These are phyloP conservation scores for Thelonectria olida DNA, from an alignment of 2,329 filamentous ascomycete species.

Conservation along the genomic window DNA sequence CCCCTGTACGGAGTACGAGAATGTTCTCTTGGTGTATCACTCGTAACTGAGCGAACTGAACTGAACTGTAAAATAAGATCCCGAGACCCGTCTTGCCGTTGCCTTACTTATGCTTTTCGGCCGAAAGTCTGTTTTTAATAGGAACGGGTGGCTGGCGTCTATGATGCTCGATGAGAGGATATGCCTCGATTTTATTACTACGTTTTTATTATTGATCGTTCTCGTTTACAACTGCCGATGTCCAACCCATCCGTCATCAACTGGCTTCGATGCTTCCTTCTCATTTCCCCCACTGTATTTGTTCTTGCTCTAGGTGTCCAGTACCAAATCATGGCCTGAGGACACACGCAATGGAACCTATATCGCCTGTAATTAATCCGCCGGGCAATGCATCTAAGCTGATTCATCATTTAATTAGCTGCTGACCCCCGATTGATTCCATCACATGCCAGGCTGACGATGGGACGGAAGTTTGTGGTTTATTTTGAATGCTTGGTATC, in stretches of 20 bases:
- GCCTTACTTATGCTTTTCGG: constrained; percentile 16
- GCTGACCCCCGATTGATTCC: too few relatives aligned
- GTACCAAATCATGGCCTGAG: neutral
- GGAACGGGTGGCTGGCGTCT: neutral
- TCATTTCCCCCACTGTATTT: constrained; percentile 6
- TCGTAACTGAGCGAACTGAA: constrained; percentile 6
- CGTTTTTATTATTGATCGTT: too few relatives aligned
- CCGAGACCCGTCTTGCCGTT: constrained; percentile 5
- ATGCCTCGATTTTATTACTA: too few relatives aligned
- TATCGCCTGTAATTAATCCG: neutral
- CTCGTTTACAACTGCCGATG: too few relatives aligned
- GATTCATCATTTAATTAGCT: neutral
- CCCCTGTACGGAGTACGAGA: too few relatives aligned
- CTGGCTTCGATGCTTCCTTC: too few relatives aligned
- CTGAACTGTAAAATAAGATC: constrained; percentile 11
- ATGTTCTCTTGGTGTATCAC: constrained; percentile 2
- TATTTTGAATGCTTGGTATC: neutral
- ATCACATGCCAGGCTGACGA: too few relatives aligned
- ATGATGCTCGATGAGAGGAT: neutral
- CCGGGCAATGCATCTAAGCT: neutral
- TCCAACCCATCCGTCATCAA: too few relatives aligned
- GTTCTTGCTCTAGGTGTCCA: neutral
- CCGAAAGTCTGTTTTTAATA: neutral
- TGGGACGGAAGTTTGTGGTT: too few relatives aligned
- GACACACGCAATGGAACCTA: neutral